These are phyloP conservation scores for Tuber indicum DNA, from an alignment of 495 filamentous ascomycete genomes.

Conservation along the genomic window DNA sequence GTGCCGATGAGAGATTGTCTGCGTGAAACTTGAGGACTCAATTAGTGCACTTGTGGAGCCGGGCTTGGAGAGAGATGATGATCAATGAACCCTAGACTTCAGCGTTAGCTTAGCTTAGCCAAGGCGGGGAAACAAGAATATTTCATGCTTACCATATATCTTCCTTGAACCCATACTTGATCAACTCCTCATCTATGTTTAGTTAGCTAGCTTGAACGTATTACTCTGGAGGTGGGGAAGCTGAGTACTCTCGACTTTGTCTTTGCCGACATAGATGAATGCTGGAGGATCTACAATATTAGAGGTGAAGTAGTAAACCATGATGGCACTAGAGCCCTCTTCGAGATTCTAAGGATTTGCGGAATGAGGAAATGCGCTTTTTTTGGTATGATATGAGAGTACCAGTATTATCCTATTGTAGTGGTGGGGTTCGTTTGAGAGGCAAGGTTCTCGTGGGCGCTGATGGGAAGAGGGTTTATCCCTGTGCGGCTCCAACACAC, in stretches of 20 bases:
- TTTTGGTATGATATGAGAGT: neutral
- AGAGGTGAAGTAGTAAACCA: conserved; percentile 97
- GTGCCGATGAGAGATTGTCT: conserved; percentile 93
- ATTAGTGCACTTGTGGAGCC: neutral
- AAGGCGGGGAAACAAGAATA: conserved; percentile 33
- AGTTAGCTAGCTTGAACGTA: conserved; percentile 6
- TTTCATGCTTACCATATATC: conserved; percentile 68
- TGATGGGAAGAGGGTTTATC: conserved; percentile 6
- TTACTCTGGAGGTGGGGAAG: conserved; percentile 11
- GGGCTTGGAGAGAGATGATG: neutral
- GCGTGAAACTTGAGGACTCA: conserved; percentile 68
- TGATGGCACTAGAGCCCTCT: conserved; percentile 42
- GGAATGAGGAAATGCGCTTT: conserved; percentile 8
- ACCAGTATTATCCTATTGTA: neutral
- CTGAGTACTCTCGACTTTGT: conserved; percentile 88
- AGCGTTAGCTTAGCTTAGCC: conserved; percentile 10
- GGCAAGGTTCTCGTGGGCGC: too few species aligned
- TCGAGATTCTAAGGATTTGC: neutral
- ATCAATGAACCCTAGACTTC: conserved; percentile 17
- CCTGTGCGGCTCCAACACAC: conserved; percentile 23
- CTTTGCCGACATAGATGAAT: conserved; percentile 92
- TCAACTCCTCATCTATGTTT: conserved; percentile 82
- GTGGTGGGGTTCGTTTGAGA: neutral
- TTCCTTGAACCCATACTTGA: conserved; percentile 84
- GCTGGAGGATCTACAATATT: conserved; percentile 67